Base-by-base conservation (phyloP, 108 stramenopile species). In the Skeletonema tropicum region DNA sequence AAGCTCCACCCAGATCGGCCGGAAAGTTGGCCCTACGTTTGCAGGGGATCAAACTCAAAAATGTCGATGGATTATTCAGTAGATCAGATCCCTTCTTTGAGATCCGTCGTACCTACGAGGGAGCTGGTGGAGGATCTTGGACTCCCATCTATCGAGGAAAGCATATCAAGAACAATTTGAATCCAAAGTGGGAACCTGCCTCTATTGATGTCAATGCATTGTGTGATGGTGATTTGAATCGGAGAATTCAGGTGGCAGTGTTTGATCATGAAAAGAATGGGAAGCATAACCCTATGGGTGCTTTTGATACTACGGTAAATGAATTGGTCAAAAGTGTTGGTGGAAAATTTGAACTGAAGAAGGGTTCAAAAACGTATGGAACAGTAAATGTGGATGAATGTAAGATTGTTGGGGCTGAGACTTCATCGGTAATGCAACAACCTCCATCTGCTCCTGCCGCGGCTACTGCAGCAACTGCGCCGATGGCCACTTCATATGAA, bases 31-130 rank as follows among this genome's bases (percentile, higher is more conserved):
- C 70, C 25, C 52, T 81, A 12, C 14, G 59, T 13, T 19, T 95
- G 70, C 59, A 63, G 12, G 94, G 90, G 23, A 64, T 66, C 57
- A 89, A 93, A n/a, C 83, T 95, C 49, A 90, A 87, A 64, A 95
- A 92, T 71, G 86, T 78, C 0, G 94, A 95, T 61, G 92, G 94
- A 45, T 73, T 89, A 23, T 80, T 92, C 36, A 72, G 86, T 30
- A 92, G 89, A 60, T 87, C 86, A 15, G 94, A 95, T 87, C 94
- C 94, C 17, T 95, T 95, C 35, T 89, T 84, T 55, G 89, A 89
- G 39, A 12, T 92, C 10, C 59, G 58, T 12, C 79, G 89, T 10
- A 80, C 79, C 10, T 67, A 80, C 35, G 81, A 90, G 64, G 77
- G 75, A 3, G 84, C 86, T 15, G 79, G 82, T 42, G 87, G 84